phyloP scores from a whole-genome alignment of 768 basidiomycete species.

The Kwoniella sp. region DNA sequence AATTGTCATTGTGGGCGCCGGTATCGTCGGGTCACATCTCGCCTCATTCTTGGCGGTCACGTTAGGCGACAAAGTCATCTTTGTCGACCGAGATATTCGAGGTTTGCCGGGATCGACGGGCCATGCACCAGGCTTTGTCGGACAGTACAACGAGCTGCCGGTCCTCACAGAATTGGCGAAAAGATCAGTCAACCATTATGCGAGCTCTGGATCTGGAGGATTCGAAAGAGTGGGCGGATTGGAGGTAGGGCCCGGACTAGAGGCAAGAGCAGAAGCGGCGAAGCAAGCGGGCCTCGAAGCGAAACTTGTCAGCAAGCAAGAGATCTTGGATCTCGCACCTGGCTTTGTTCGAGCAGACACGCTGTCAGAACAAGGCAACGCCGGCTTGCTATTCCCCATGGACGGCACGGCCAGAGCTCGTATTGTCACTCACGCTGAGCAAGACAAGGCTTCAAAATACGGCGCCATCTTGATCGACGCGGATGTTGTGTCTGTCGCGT shows the following conservation, averaged over 20 bases:
- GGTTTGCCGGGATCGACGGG: slow-evolving; percentile 27
- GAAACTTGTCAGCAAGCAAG: slow-evolving; percentile 7
- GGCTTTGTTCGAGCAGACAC: slow-evolving; percentile 8
- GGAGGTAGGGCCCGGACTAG: slow-evolving; percentile 9
- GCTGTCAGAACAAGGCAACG: neutral
- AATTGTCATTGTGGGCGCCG: slow-evolving; percentile 19
- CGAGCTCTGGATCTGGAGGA: neutral
- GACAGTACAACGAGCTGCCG: slow-evolving; percentile 23
- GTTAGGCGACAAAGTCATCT: slow-evolving; percentile 11
- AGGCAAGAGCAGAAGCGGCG: slow-evolving; percentile 10
- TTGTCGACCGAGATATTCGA: slow-evolving; percentile 18
- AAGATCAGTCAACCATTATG: slow-evolving; percentile 16
- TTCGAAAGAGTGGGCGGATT: slow-evolving; percentile 23
- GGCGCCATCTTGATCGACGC: slow-evolving; percentile 19
- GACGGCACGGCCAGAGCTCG: slow-evolving; percentile 27
- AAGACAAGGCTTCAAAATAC: slow-evolving; percentile 1
- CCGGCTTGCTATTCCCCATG: slow-evolving; percentile 14
- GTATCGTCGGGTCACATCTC: slow-evolving; percentile 24
- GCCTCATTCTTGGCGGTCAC: slow-evolving; percentile 11
- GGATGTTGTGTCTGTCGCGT: neutral
- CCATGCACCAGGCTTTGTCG: slow-evolving; percentile 30
- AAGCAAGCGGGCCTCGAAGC: slow-evolving; percentile 2
- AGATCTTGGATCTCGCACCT: slow-evolving; percentile 14
- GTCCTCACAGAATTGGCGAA: slow-evolving; percentile 23
- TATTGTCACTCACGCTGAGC: slow-evolving; percentile 5